Evolutionary conservation across 2,329 filamentous ascomycete genomes (phyloP).

Genomic region (Paraphoma chrysanthemicola): DNA sequence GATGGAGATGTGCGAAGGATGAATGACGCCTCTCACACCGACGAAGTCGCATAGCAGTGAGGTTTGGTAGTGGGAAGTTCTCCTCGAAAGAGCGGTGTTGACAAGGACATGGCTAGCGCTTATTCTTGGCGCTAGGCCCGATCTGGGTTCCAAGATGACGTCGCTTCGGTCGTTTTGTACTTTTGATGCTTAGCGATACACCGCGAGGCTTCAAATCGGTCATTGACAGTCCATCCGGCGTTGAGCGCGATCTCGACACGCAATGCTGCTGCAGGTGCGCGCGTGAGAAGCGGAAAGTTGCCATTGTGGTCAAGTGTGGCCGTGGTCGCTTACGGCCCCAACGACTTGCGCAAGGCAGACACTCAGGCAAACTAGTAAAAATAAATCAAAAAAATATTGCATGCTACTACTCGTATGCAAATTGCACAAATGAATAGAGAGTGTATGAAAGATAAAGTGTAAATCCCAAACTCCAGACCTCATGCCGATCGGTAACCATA

Average conservation of each 20-base stretch:
- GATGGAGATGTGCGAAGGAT: constrained; percentile 9
- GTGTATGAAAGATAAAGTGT: neutral
- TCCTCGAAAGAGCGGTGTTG: constrained; percentile 37
- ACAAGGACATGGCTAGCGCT: constrained; percentile 7
- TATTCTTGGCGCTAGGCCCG: constrained; percentile 10
- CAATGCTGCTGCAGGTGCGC: neutral
- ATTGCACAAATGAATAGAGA: neutral
- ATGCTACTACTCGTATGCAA: constrained; percentile 4
- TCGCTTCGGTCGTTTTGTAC: constrained; percentile 7
- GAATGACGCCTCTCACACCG: constrained; percentile 40
- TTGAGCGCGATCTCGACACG: neutral
- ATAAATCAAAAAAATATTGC: constrained; percentile 10
- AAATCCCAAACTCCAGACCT: constrained; percentile 20
- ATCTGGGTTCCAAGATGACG: constrained; percentile 19
- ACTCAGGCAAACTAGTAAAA: constrained; percentile 12
- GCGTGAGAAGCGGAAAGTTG: constrained; percentile 3
- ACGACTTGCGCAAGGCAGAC: constrained; percentile 22
- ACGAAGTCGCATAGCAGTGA: constrained; percentile 17
- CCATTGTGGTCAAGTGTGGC: neutral
- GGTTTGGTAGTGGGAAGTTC: constrained; percentile 11
- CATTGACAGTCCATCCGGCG: constrained; percentile 3
- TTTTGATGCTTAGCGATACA: constrained; percentile 8
- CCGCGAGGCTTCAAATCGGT: constrained; percentile 7
- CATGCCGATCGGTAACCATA: constrained; percentile 22
- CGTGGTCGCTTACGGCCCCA: constrained; percentile 6